These are phyloP conservation scores for Colletotrichum sp. DNA, from an alignment of 2,329 filamentous ascomycete species.

Conservation along the genomic window DNA sequence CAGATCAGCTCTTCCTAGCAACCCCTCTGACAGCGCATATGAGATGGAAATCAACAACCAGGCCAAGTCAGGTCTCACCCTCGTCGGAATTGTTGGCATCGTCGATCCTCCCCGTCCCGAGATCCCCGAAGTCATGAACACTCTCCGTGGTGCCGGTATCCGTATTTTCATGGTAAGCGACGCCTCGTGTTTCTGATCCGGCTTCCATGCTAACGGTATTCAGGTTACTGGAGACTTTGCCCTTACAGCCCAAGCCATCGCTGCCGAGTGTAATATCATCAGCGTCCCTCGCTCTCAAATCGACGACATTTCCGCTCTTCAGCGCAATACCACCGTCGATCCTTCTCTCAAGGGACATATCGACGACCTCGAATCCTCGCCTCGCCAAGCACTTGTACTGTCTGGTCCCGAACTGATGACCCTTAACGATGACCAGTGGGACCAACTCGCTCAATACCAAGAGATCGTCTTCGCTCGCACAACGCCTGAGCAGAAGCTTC, in stretches of 20 bases:
- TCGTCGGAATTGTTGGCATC: slow-evolving; percentile 78
- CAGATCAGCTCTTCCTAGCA: slow-evolving; percentile 24
- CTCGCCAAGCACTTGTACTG: slow-evolving; percentile 61
- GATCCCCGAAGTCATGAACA: slow-evolving; percentile 70
- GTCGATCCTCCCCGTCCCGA: slow-evolving; percentile 80
- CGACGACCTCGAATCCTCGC: slow-evolving; percentile 20
- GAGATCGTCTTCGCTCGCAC: slow-evolving; percentile 81
- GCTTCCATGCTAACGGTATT: neutral
- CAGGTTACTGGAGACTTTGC: slow-evolving; percentile 78
- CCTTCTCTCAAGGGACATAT: slow-evolving; percentile 21
- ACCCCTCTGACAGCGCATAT: slow-evolving; percentile 35
- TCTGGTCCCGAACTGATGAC: slow-evolving; percentile 69
- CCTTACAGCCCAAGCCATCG: slow-evolving; percentile 76
- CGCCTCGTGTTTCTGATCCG: neutral
- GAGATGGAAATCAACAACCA: slow-evolving; percentile 64
- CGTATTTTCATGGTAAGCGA: slow-evolving; percentile 73
- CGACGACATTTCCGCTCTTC: slow-evolving; percentile 59
- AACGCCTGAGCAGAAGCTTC: slow-evolving; percentile 79
- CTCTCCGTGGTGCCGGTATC: slow-evolving; percentile 72
- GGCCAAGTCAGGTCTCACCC: slow-evolving; percentile 62
- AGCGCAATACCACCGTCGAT: slow-evolving; percentile 32
- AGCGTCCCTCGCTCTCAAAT: slow-evolving; percentile 53
- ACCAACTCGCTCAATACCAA: slow-evolving; percentile 65
- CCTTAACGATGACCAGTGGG: slow-evolving; percentile 73
- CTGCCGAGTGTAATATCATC: slow-evolving; percentile 74